These are phyloP conservation scores for Phyllosticta citriasiana DNA, from an alignment of 2,329 filamentous ascomycete species.

Conservation along the genomic window DNA sequence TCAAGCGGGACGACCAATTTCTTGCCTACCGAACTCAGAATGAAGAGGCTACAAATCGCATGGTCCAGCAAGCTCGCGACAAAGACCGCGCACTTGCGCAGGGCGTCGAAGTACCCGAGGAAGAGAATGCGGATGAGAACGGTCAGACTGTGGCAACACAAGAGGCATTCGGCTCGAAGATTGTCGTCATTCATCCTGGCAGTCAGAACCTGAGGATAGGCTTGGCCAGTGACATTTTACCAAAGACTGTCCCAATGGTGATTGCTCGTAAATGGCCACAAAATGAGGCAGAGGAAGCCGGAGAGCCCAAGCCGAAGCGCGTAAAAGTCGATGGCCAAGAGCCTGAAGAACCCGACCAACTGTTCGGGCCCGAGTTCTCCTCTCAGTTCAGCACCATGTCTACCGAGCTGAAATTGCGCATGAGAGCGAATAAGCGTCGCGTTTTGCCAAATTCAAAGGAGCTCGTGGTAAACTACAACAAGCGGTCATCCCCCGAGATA, in stretches of 20 bases:
- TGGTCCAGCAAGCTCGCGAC: conserved; percentile 80
- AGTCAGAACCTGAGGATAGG: conserved; percentile 94
- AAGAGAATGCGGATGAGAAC: conserved; percentile 23
- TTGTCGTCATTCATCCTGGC: conserved; percentile 89
- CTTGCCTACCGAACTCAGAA: conserved; percentile 79
- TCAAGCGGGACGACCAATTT: conserved; percentile 96
- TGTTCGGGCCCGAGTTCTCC: conserved; percentile 67
- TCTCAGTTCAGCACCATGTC: conserved; percentile 69
- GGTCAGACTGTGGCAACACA: conserved; percentile 19
- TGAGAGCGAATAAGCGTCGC: conserved; percentile 88
- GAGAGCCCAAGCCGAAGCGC: conserved; percentile 64
- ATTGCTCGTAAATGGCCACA: conserved; percentile 69
- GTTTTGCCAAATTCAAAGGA: conserved; percentile 97
- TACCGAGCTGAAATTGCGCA: conserved; percentile 76
- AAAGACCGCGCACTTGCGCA: conserved; percentile 76
- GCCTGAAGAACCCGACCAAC: conserved; percentile 58
- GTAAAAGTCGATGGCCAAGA: conserved; percentile 52
- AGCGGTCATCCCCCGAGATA: conserved; percentile 68
- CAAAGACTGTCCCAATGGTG: conserved; percentile 88
- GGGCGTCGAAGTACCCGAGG: conserved; percentile 19
- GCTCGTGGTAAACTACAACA: conserved; percentile 88
- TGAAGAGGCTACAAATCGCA: conserved; percentile 73
- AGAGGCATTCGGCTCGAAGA: conserved; percentile 68
- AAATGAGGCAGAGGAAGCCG: conserved; percentile 77
- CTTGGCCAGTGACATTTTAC: conserved; percentile 88